Percentiles rank a stretch among this genome's conserved stretches.
phyloP scores from a whole-genome alignment of 345 rosid species.

The Boechera retrofracta region DNA sequence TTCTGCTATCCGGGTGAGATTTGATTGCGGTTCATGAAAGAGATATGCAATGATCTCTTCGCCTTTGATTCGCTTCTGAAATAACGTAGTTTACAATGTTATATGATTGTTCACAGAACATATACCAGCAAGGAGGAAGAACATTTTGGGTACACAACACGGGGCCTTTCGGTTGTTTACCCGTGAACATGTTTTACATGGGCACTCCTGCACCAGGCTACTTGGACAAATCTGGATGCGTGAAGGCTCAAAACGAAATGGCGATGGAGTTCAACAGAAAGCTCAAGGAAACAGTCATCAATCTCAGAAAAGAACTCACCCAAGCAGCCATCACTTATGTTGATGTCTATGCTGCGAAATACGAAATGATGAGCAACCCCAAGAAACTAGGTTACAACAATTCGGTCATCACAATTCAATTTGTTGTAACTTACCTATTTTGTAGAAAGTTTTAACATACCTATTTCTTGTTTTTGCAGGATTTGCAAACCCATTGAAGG shows the following conservation, averaged over 20 bases:
- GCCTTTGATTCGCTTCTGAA: not conserved
- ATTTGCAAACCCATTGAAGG: conserved; percentile 60
- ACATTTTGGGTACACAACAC: conserved; percentile 83
- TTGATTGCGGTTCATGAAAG: not conserved
- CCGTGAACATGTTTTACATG: conserved; percentile 69
- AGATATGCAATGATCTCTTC: conserved; percentile 18
- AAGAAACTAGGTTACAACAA: conserved; percentile 59
- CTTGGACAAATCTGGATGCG: conserved; percentile 74
- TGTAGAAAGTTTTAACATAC: not conserved
- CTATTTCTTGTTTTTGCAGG: conserved; percentile 49
- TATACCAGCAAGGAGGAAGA: conserved; percentile 60
- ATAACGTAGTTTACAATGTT: not conserved
- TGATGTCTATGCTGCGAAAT: conserved; percentile 78
- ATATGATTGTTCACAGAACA: conserved; percentile 43
- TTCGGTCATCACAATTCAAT: not conserved
- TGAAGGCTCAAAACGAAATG: conserved; percentile 78
- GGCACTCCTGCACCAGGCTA: conserved; percentile 66
- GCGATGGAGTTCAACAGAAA: conserved; percentile 74
- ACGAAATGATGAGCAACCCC: conserved; percentile 69
- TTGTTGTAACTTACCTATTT: not conserved
- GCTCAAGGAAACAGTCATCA: conserved; percentile 65
- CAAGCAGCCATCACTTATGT: conserved; percentile 77
- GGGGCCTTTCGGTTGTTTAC: conserved; percentile 90
- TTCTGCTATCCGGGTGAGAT: conserved; percentile 78
- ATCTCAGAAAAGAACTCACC: conserved; percentile 62